Base-by-base conservation (phyloP, 305 asterid species). In the Fraxinus dipetala region DNA sequence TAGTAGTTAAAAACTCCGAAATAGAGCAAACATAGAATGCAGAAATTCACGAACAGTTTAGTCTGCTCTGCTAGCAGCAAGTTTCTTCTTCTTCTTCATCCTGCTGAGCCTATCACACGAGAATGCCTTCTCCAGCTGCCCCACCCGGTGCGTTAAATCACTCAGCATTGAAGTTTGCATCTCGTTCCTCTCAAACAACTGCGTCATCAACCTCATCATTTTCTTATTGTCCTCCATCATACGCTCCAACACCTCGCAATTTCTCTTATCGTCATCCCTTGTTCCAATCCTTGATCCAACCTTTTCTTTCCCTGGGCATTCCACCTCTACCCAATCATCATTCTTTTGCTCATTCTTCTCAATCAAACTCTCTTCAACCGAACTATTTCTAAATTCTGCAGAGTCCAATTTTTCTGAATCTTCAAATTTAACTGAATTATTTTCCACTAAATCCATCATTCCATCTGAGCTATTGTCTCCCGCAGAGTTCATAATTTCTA, bases 151-250 rank as follows among this genome's bases (percentile, higher is more conserved):
- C 0, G 87, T 79, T 24, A 94, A 75, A 0, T 86, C 84, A 28
- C 83, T 87, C 31, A 94, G 78, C 91, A 85, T 87, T 56, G 36
- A 82, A 14, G 84, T 85, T 86, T 95, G 98, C 78, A 9, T 65
- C 83, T 91, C 94, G 14, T 83, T 92, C 77, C 88, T 87, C 81
- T 89, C 91, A 10, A 76, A 85, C 80, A 92, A 28, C 78, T 87
- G 88, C 11, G 11, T 85, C 97, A 95, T 88, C 93, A 93, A 32
- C 1, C 78, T 80, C 93, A 91, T 85, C 98, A 90, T 89, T 86
- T 89, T 95, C 85, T 76, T 89, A 24, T 90, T 93, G 72, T 89
- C 93, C 72, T 86, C 91, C 88, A 86, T 79, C 87, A 91, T 83
- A 86, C 40, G 78, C 87, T 88, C 93, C 87, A 94, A 2, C 87